Conservation (phyloP, 2,329 filamentous ascomycete genomes). For the Exophiala viscosa region DNA sequence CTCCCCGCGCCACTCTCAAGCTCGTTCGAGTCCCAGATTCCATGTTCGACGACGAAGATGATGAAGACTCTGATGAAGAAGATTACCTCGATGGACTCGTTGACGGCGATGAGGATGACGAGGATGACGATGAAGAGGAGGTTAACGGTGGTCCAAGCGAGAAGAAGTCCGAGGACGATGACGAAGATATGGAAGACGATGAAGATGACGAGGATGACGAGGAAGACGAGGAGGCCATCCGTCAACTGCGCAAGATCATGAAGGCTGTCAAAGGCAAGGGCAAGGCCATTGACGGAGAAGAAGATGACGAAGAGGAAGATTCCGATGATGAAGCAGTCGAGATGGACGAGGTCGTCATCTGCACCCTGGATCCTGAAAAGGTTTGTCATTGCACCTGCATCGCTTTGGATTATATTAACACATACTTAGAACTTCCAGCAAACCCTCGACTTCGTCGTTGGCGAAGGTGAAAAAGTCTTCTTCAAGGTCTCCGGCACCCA, state of each 20-base stretch:
- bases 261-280: constrained; percentile 64
- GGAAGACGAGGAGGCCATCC: constrained; percentile 48
- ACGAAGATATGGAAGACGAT: constrained; percentile 67
- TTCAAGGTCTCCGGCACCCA: constrained; percentile 90
- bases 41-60: constrained; percentile 55
- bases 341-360: constrained; percentile 74
- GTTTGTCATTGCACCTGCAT: constrained; percentile 51
- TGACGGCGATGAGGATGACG: constrained; percentile 40
- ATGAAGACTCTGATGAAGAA: constrained; percentile 55
- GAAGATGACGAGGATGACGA: constrained; percentile 70
- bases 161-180: constrained; percentile 78
- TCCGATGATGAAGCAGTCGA: constrained; percentile 57
- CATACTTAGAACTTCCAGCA: constrained; percentile 80
- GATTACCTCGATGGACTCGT: constrained; percentile 37
- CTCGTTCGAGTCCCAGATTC: constrained; percentile 69
- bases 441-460: constrained; percentile 85
- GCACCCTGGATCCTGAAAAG: constrained; percentile 89
- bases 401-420: neutral
- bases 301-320: constrained; percentile 30
- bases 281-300: constrained; percentile 48
- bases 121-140: constrained; percentile 58
- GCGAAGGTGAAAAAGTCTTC: constrained; percentile 83
- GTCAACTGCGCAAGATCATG: constrained; percentile 54
- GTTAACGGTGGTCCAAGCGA: constrained; percentile 66
- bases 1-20: constrained; percentile 71